Conservation (phyloP, 2,329 filamentous ascomycete species). For the Epichloe glyceriae region DNA sequence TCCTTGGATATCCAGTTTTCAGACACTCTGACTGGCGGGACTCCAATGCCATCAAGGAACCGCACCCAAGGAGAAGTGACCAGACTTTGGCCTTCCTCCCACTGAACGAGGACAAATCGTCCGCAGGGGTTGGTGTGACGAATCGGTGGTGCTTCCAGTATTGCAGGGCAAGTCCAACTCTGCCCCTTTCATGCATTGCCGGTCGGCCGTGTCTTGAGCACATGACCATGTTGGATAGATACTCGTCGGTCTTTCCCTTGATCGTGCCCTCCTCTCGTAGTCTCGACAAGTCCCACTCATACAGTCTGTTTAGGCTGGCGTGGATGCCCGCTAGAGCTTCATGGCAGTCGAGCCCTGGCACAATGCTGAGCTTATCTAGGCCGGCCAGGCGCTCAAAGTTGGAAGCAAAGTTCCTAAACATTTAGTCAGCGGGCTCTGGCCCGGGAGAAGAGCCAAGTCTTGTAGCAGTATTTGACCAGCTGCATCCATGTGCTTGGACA, state of each 20-base stretch:
- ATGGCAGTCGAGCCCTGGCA: constrained; percentile 59
- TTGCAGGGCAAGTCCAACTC: constrained; percentile 57
- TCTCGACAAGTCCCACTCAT: constrained; percentile 54
- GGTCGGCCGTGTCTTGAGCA: constrained; percentile 60
- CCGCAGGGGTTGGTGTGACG: constrained; percentile 22
- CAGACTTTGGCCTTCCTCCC: constrained; percentile 41
- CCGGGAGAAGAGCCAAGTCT: constrained; percentile 47
- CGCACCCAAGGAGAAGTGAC: constrained; percentile 56
- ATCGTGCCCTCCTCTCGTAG: constrained; percentile 36
- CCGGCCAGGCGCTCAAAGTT: constrained; percentile 59
- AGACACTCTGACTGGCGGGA: constrained; percentile 56
- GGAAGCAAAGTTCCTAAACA: constrained; percentile 52
- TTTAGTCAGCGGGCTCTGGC: constrained; percentile 55
- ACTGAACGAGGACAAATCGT: constrained; percentile 24
- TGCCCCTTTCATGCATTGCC: constrained; percentile 53
- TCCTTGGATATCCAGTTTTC: constrained; percentile 59
- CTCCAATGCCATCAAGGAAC: constrained; percentile 28
- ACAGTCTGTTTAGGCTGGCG: constrained; percentile 54
- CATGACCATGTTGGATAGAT: constrained; percentile 44
- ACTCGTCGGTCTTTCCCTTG: constrained; percentile 32
- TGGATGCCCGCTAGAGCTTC: constrained; percentile 65
- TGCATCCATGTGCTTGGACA: constrained; percentile 45
- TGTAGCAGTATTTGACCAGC: constrained; percentile 53
- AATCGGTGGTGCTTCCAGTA: constrained; percentile 61
- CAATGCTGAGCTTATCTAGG: constrained; percentile 58